Conservation (phyloP, 1,284 basidiomycete species). For the Xerocomus minutiporus region DNA sequence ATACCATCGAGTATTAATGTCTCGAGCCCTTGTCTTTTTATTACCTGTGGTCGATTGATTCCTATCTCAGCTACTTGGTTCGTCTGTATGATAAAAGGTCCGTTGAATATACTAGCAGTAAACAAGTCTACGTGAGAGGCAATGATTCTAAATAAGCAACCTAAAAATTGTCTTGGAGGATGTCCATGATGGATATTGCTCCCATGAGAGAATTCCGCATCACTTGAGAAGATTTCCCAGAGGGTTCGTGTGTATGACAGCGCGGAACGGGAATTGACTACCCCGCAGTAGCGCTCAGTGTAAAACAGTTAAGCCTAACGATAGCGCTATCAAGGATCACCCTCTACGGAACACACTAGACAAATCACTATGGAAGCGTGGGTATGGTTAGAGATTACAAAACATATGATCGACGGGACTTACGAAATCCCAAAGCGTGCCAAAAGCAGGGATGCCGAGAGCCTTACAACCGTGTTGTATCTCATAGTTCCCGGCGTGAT, state of each 20-base stretch:
- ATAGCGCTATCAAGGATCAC: neutral
- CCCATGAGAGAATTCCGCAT: too few relatives aligned
- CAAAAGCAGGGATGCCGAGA: conserved; percentile 65
- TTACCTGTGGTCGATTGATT: neutral
- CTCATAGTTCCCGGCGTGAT: conserved; percentile 66
- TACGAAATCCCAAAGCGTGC: conserved; percentile 70
- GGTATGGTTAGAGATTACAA: conserved; percentile 5
- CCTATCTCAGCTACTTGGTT: neutral
- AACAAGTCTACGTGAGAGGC: neutral
- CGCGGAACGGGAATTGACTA: neutral
- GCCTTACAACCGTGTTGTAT: conserved; percentile 77
- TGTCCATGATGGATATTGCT: neutral
- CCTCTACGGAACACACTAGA: neutral
- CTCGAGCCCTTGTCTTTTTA: neutral
- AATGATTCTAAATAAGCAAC: neutral
- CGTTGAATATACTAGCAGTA: too few relatives aligned
- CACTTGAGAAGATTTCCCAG: too few relatives aligned
- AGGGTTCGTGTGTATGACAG: neutral
- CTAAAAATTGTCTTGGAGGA: neutral
- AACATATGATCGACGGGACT: conserved; percentile 29
- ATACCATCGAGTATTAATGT: too few relatives aligned
- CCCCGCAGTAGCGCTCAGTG: too few relatives aligned
- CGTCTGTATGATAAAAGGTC: neutral
- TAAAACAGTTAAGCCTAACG: too few relatives aligned
- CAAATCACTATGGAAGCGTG: conserved; percentile 20